Conservation (phyloP, 73 alveolate genomes). For the Tetrahymena borealis region DNA sequence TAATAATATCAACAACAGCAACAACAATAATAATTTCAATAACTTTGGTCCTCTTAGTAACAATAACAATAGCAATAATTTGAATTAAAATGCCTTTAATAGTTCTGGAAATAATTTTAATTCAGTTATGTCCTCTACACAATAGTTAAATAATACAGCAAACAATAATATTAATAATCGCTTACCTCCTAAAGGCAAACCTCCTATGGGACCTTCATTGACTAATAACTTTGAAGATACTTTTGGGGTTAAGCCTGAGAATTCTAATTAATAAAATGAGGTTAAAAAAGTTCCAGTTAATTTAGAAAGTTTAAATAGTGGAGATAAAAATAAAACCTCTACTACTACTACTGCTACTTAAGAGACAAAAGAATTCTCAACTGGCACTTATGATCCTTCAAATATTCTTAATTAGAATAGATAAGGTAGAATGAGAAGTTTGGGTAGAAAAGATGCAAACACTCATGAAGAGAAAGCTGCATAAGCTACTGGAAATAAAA, state of each 20-base stretch:
- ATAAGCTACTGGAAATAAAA: not conserved
- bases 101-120: not conserved
- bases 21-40: not conserved
- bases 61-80: too few species aligned
- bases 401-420: not conserved
- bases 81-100: too few species aligned
- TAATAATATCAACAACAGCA: not conserved
- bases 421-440: not conserved
- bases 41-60: not conserved
- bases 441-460: not conserved
- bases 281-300: not conserved
- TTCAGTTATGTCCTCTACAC: not conserved
- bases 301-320: not conserved
- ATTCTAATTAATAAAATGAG: not conserved
- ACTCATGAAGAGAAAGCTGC: not conserved
- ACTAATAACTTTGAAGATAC: not conserved
- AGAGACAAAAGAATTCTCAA: not conserved
- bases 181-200: not conserved
- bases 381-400: not conserved
- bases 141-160: not conserved
- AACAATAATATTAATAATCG: not conserved
- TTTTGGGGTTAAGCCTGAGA: not conserved
- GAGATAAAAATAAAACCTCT: not conserved
- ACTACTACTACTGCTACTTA: not conserved
- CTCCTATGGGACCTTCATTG: not conserved